Base-by-base conservation (phyloP, 805 yeast species). In the Lachancea sp. region DNA sequence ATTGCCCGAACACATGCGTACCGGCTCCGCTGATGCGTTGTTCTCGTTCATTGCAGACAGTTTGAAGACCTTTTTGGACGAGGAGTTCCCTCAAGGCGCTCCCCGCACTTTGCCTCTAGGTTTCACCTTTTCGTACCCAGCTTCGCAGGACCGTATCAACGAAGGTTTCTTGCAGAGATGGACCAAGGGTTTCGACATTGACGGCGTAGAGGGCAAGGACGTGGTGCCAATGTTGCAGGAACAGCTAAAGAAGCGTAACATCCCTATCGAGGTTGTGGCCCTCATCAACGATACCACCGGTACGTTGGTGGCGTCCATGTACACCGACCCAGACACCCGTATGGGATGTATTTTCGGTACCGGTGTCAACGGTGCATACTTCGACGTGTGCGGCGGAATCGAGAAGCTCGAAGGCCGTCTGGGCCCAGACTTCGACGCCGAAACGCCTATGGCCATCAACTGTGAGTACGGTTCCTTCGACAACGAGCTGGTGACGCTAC, bases 401-500 rank as follows among this genome's bases (percentile, higher is more conserved):
- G 91, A 90, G 52, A 91, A 91, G 72, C 74, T 91, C 56, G 79
- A 79, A 57, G 95, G 93, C 49, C 70, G 68, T 56, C 65, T 83
- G 44, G 75, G 79, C 26, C 70, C 67, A 36, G 96, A 87, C 61
- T 76, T 88, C 55, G 62, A 77, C 32, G 66, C 62, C 6, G 77
- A 77, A 41, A 74, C 84, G 36, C 81, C 83, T 51, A 90, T 91
- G 95, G 96, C 96, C 45, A 91, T 91, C 66, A 91, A 91, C 75
- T 89, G 97, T 74, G 99, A 91, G 72, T 91, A 91, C 71, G 98
- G 99, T 60, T 91, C 97, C 6, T 91, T 91, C 64, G 98, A 91
- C 67, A 90, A 88, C 63, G 96, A 88, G 68, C 95, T 84, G 60
- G 48, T 55, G 9, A 77, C 82, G 30, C 75, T 91, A 57, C 98